Conservation (phyloP, 2,329 filamentous ascomycete genomes). For the Calycina herbarum region DNA sequence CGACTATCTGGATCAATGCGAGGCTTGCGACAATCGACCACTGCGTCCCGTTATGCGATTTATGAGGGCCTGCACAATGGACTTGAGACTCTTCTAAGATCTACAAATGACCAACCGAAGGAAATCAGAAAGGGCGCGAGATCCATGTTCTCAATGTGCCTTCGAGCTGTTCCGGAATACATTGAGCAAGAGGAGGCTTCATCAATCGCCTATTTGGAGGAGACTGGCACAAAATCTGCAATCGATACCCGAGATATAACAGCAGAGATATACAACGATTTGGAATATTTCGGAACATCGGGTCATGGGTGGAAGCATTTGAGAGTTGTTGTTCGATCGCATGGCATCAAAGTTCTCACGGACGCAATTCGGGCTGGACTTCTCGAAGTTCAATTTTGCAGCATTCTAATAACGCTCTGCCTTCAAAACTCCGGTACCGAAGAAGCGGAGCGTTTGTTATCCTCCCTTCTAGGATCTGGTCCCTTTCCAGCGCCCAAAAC, state of each 20-base stretch:
- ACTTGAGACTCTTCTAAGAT: slow-evolving; percentile 46
- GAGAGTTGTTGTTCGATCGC: slow-evolving; percentile 46
- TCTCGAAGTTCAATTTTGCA: slow-evolving; percentile 43
- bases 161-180: slow-evolving; percentile 50
- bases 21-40: slow-evolving; percentile 37
- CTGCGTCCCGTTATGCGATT: slow-evolving; percentile 39
- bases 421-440: slow-evolving; percentile 37
- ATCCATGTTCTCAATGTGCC: slow-evolving; percentile 51
- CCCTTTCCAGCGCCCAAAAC: slow-evolving; percentile 41
- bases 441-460: slow-evolving; percentile 46
- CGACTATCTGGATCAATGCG: slow-evolving; percentile 37
- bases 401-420: slow-evolving; percentile 46
- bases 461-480: slow-evolving; percentile 37
- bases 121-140: slow-evolving; percentile 34
- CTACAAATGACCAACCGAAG: slow-evolving; percentile 37
- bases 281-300: slow-evolving; percentile 46
- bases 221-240: slow-evolving; percentile 39
- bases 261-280: slow-evolving; percentile 48
- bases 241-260: slow-evolving; percentile 42
- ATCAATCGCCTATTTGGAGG: slow-evolving; percentile 42
- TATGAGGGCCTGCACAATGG: slow-evolving; percentile 48
- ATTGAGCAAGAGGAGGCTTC: slow-evolving; percentile 47
- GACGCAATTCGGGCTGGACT: slow-evolving; percentile 46
- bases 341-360: slow-evolving; percentile 46
- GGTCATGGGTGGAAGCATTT: slow-evolving; percentile 49